These are phyloP conservation scores for Protostelium mycophagum DNA, from an alignment of 78 protist species.

Conservation along the genomic window DNA sequence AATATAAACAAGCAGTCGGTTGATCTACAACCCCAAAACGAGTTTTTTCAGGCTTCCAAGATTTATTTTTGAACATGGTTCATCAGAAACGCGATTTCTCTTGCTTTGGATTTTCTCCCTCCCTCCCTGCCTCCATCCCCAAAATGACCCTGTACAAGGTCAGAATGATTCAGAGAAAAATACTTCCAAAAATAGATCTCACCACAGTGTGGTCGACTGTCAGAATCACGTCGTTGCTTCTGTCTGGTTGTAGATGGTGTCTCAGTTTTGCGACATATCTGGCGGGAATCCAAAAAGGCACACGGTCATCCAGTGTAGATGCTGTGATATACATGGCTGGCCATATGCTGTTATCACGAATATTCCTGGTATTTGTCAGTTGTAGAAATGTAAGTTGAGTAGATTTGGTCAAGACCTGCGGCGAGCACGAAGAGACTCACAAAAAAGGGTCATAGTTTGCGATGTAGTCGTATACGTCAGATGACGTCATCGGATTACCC, in stretches of 20 bases:
- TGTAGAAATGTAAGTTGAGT: too few species aligned
- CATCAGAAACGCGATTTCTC: neutral
- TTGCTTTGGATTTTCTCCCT: neutral
- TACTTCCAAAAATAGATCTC: neutral
- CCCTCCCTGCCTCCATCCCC: neutral
- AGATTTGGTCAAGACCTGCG: too few species aligned
- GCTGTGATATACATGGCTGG: conserved; percentile 57
- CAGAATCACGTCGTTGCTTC: neutral
- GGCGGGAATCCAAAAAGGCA: conserved; percentile 59
- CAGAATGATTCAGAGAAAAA: too few species aligned
- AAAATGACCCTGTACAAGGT: neutral
- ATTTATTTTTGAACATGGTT: too few species aligned
- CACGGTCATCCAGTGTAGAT: conserved; percentile 33
- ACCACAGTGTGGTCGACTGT: neutral
- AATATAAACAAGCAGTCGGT: too few species aligned
- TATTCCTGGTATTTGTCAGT: neutral
- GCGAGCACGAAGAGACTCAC: too few species aligned
- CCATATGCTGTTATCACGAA: neutral
- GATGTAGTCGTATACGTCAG: conserved; percentile 33
- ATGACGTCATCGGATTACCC: conserved; percentile 61
- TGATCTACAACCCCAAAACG: too few species aligned
- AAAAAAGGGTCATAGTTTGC: conserved; percentile 57
- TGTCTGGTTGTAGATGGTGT: neutral
- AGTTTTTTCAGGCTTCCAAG: too few species aligned
- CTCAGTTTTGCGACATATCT: conserved; percentile 48